Percentiles rank a stretch among this genome's conserved stretches.
phyloP scores from a whole-genome alignment of 1,139 yeast species.

The Hyphopichia fennica region DNA sequence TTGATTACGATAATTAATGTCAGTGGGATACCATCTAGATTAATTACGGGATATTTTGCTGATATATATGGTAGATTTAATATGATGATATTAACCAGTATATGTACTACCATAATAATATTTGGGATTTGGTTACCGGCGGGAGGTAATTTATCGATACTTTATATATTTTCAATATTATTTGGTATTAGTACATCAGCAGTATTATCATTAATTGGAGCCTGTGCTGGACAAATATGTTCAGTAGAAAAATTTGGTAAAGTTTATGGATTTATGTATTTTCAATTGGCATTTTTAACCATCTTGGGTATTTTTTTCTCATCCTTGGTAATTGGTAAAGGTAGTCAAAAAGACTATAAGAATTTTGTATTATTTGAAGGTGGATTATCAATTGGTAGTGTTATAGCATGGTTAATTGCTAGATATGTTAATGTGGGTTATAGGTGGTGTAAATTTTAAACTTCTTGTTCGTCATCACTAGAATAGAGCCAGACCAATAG shows the following conservation, averaged over 20 bases:
- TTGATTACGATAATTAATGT: constrained; percentile 47
- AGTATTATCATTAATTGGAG: constrained; percentile 31
- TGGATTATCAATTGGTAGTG: too few relatives aligned
- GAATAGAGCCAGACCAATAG: too few relatives aligned
- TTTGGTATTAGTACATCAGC: constrained; percentile 34
- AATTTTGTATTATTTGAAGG: too few relatives aligned
- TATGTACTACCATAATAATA: constrained; percentile 35
- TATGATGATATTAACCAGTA: constrained; percentile 44
- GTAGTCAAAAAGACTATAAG: too few relatives aligned
- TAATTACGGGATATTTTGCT: constrained; percentile 47
- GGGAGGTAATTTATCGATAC: constrained; percentile 13
- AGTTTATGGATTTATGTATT: constrained; percentile 68
- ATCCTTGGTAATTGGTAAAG: too few relatives aligned
- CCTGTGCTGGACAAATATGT: constrained; percentile 63
- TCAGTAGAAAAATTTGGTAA: constrained; percentile 65
- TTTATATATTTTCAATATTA: constrained; percentile 25
- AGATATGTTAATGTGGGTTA: too few relatives aligned
- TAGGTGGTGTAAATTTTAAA: too few relatives aligned
- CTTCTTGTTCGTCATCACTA: too few relatives aligned
- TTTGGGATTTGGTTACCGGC: constrained; percentile 51
- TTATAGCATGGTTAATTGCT: too few relatives aligned
- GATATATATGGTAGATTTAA: constrained; percentile 54
- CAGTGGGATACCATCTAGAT: constrained; percentile 49
- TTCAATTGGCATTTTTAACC: constrained; percentile 59
- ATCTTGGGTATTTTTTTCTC: constrained; percentile 43